Evolutionary conservation across 768 basidiomycete genomes (phyloP), one percentile per base, ranked within the genome.

Genomic region (Auriculariales sp.): DNA sequence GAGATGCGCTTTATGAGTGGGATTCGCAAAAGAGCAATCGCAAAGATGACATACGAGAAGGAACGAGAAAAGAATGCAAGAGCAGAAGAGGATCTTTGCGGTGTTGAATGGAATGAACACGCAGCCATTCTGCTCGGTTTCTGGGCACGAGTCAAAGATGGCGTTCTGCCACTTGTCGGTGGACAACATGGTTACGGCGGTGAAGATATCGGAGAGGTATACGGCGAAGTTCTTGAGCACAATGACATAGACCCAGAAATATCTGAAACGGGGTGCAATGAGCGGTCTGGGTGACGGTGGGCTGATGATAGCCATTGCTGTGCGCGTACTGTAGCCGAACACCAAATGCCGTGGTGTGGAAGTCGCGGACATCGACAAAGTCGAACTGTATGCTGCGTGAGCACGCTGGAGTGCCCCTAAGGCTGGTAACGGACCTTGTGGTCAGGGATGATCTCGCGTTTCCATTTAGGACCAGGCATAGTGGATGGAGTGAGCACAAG

Each of bases 11-110:
- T 44, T 7, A 4, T 67, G 68, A 5, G 70, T 67, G 58, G 34
- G 28, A 45, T 44, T 54, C 19, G 17, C 3, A 17, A 19, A 28
- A 17, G 6, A 11, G 3, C 19, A 2, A 52, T 22, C 4, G 34
- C 25, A 31, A n/a, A 28, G 19, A 24, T n/a, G 4, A 70, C 84
- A 54, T 59, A 90, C 91, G 62, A 99, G 69, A 27, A 99, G 71
- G 70, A 97, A 98, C n/a, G 89, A 91, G 64, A 95, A 88, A 57
- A 95, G 84, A 75, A 99, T 98, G 67, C 94, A 98, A 42, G 90
- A 91, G 17, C 95, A 84, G 69, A 98, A 98, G 53, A 99, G 71
- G 91, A 91, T 98, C 66, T 92, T 88, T 47, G 89, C 92, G 49
- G 87, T 79, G 52, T 72, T 69, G 68, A 95, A 98, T 2, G 87